These are phyloP conservation scores for Verticillium zaregamsianum DNA, from an alignment of 2,329 filamentous ascomycete genomes.

Conservation along the genomic window DNA sequence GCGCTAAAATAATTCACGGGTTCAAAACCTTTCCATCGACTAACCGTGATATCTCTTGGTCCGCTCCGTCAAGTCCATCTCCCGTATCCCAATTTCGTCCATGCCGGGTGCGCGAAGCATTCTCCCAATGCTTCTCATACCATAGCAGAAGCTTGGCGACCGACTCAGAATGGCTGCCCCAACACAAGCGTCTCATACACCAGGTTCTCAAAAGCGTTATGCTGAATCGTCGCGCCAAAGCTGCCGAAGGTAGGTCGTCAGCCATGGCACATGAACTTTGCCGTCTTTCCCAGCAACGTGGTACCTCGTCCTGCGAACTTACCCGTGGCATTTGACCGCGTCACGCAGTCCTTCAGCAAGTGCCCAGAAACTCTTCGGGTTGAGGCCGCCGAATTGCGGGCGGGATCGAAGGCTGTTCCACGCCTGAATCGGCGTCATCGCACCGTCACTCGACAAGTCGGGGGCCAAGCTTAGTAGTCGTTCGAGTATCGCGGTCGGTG, in stretches of 20 bases:
- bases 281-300: background rate
- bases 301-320: background rate
- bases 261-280: background rate
- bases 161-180: background rate
- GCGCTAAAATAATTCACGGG: no score
- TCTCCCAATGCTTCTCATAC: no score
- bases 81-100: no score
- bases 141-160: background rate
- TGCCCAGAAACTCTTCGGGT: slow-evolving; percentile 18
- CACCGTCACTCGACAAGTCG: slow-evolving; percentile 22
- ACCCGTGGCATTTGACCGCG: slow-evolving; percentile 32
- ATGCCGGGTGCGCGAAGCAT: no score
- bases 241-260: background rate
- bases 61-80: no score
- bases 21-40: no score
- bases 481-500: slow-evolving; percentile 17
- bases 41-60: no score
- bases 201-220: background rate
- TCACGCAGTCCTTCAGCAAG: slow-evolving; percentile 23
- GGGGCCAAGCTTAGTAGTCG: slow-evolving; percentile 18
- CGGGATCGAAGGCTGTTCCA: slow-evolving; percentile 29
- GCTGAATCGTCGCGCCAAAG: slow-evolving; percentile 7
- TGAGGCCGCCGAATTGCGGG: slow-evolving; percentile 24
- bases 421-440: slow-evolving; percentile 33
- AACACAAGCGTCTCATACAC: background rate